phyloP scores from a whole-genome alignment of 108 stramenopile genomes.

The Cyclotella baltica region DNA sequence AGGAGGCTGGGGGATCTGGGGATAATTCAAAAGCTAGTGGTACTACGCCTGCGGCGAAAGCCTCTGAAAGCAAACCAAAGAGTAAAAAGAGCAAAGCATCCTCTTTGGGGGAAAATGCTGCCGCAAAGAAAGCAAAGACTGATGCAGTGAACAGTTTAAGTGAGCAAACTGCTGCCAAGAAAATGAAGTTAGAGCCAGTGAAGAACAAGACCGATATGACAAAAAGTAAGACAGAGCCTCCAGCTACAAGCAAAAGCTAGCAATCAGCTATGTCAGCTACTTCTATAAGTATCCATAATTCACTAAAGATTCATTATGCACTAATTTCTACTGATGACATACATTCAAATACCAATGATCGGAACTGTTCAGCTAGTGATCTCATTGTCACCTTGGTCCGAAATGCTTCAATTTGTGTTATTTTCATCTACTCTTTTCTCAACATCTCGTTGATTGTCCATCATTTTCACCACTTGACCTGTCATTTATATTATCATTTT shows the following conservation, averaged over 20 bases:
- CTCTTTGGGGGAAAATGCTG: not conserved
- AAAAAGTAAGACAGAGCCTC: not conserved
- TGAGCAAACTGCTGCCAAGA: not conserved
- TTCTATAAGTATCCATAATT: no score
- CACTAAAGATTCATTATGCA: no score
- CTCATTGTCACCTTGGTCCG: no score
- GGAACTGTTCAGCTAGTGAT: no score
- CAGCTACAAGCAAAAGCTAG: not conserved
- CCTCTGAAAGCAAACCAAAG: not conserved
- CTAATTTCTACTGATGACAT: no score
- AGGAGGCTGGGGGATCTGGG: constrained; percentile 7
- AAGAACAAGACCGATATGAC: not conserved
- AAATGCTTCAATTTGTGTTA: no score
- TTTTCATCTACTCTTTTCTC: no score
- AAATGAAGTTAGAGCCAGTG: not conserved
- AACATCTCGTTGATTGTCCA: no score
- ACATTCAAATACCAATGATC: no score
- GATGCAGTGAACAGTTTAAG: not conserved
- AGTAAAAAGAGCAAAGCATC: not conserved
- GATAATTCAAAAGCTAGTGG: not conserved
- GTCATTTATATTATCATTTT: no score
- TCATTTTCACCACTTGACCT: no score
- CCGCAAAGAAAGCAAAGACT: constrained; percentile 11
- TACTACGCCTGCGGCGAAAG: not conserved
- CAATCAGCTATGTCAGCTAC: no score